Percentiles rank a stretch among this genome's conserved stretches.
phyloP scores from a whole-genome alignment of 1,284 basidiomycete genomes.

The Rhodotorula sp. region DNA sequence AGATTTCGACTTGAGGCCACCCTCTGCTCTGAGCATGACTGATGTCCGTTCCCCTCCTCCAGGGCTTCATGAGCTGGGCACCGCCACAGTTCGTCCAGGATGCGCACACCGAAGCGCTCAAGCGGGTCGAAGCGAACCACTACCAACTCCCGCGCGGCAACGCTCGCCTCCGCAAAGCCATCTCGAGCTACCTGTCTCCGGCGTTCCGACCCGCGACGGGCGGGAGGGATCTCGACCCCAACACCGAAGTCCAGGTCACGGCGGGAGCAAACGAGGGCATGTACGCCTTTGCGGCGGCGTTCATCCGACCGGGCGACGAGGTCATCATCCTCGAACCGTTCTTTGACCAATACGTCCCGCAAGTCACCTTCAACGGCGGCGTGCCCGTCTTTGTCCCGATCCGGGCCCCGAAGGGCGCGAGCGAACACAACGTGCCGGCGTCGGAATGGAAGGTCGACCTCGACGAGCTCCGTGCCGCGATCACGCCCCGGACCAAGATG shows the following conservation, averaged over 20 bases:
- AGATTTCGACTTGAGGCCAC: background rate
- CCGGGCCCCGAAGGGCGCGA: constrained; percentile 66
- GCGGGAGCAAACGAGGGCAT: constrained; percentile 96
- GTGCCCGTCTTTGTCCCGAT: constrained; percentile 92
- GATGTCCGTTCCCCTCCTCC: too few relatives aligned
- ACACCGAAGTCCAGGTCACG: constrained; percentile 87
- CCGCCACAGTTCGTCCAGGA: constrained; percentile 80
- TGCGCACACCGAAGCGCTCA: constrained; percentile 71
- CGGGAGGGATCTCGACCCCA: constrained; percentile 68
- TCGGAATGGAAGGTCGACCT: constrained; percentile 83
- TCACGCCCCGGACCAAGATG: constrained; percentile 84
- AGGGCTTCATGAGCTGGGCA: constrained; percentile 54
- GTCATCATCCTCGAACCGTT: constrained; percentile 89
- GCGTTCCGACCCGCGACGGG: constrained; percentile 51
- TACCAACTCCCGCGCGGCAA: constrained; percentile 67
- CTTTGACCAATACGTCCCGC: constrained; percentile 68
- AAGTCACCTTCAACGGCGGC: constrained; percentile 75
- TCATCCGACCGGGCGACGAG: constrained; percentile 86
- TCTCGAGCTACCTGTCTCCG: constrained; percentile 66
- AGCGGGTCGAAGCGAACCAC: constrained; percentile 54
- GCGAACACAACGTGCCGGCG: constrained; percentile 54
- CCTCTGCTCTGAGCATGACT: background rate
- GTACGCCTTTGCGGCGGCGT: constrained; percentile 75
- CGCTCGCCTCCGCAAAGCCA: constrained; percentile 77
- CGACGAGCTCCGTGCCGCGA: constrained; percentile 75